Conservation (phyloP, 78 protist species). For the Dictyostelium brefeldianum region DNA sequence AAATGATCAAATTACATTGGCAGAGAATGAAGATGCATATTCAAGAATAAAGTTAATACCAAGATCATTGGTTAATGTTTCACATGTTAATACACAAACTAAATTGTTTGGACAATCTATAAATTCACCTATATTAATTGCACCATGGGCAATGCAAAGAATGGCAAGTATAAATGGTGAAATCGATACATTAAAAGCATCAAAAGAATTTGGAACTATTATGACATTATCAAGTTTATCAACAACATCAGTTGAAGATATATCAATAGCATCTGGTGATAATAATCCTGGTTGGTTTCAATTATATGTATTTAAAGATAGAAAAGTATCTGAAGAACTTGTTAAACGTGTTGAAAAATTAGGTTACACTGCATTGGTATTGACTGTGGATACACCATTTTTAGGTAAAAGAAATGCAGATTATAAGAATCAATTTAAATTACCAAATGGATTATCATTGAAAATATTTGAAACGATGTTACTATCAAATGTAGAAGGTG, state of each 20-base stretch:
- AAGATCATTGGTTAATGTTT: slow-evolving; percentile 53
- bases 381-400: slow-evolving; percentile 90
- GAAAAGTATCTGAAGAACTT: slow-evolving; percentile 65
- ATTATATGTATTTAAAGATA: slow-evolving; percentile 85
- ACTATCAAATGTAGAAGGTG: slow-evolving; percentile 36
- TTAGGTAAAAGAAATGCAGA: slow-evolving; percentile 84
- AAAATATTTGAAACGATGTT: slow-evolving; percentile 30
- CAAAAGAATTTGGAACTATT: slow-evolving; percentile 50
- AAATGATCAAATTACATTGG: slow-evolving; percentile 50
- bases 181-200: slow-evolving; percentile 37
- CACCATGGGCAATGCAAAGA: slow-evolving; percentile 81
- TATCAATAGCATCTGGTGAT: slow-evolving; percentile 4
- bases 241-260: slow-evolving; percentile 83
- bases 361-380: slow-evolving; percentile 73
- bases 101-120: slow-evolving; percentile 19
- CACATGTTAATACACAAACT: slow-evolving; percentile 17
- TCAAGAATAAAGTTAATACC: slow-evolving; percentile 52
- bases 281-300: slow-evolving; percentile 85
- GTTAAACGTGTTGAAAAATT: slow-evolving; percentile 74
- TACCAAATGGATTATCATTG: slow-evolving; percentile 30
- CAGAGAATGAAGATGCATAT: slow-evolving; percentile 52
- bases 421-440: slow-evolving; percentile 37
- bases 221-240: slow-evolving; percentile 71
- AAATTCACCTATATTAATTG: slow-evolving; percentile 36
- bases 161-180: slow-evolving; percentile 78